These are phyloP conservation scores for Endocarpon pusillum DNA, from an alignment of 495 filamentous ascomycete genomes.

Conservation along the genomic window DNA sequence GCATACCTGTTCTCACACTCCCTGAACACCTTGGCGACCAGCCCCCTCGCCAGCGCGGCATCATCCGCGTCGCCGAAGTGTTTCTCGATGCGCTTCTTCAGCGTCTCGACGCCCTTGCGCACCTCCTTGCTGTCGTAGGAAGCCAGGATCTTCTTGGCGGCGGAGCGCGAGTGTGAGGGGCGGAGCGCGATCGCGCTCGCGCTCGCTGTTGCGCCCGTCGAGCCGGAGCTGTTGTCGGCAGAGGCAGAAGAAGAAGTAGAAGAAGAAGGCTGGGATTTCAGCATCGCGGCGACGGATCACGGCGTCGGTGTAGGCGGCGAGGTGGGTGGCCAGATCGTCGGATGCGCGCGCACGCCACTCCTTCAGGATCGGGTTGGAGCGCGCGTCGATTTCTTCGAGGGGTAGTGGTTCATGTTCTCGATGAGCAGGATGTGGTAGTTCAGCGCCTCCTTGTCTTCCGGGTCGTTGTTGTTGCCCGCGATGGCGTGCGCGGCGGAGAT, in stretches of 20 bases:
- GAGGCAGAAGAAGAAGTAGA: no score
- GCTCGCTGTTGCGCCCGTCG: conserved; percentile 20
- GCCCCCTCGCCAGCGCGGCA: conserved; percentile 35
- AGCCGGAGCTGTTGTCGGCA: conserved; percentile 22
- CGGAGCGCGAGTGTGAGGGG: conserved; percentile 57
- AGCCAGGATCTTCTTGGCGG: conserved; percentile 70
- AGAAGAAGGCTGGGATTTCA: no score
- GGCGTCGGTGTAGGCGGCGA: conserved; percentile 68
- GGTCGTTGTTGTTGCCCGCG: conserved; percentile 28
- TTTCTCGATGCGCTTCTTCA: conserved; percentile 85
- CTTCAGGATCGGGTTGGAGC: conserved; percentile 52
- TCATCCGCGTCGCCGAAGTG: conserved; percentile 80
- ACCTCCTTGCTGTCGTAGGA: conserved; percentile 70
- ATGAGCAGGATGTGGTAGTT: conserved; percentile 96
- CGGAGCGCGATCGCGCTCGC: conserved; percentile 45
- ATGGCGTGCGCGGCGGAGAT: not conserved
- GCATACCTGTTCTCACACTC: conserved; percentile 69
- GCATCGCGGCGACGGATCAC: conserved; percentile 81
- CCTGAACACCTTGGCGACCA: conserved; percentile 63
- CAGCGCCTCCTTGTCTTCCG: conserved; percentile 85
- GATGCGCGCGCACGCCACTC: conserved; percentile 64
- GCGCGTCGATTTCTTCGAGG: conserved; percentile 73
- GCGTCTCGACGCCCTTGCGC: conserved; percentile 62
- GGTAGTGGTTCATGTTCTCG: conserved; percentile 98
- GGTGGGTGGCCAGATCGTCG: conserved; percentile 71